Base-by-base conservation (phyloP, 345 rosid species). In the Luvunga scandens region DNA sequence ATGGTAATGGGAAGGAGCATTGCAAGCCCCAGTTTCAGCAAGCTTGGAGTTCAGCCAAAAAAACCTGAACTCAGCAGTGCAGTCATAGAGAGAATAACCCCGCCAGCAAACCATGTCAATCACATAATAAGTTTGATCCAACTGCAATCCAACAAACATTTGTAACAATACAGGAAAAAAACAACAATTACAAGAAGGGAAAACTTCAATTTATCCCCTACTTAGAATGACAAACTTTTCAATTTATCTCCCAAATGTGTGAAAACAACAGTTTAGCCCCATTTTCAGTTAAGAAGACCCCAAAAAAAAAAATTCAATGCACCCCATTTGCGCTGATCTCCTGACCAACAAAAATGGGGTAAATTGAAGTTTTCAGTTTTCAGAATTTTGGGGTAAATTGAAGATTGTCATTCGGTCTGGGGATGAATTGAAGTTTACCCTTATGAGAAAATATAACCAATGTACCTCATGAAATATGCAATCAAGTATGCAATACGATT, bases 51-150 rank as follows among this genome's bases (percentile, higher is more conserved):
- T 86, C 88, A 89, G 82, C 99, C 97, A 96, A 86, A 87, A 96
- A 84, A 94, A 94, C 53, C 99, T 87, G 80, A 92, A 96, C 88
- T 96, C 99, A 27, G 97, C 90, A 7, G 94, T 87, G 81, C 98
- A 96, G 72, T 94, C 97, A 75, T 90, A 96, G 21, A 90, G 91
- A 66, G 98, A 90, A 87, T 90, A 92, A 76, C 97, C 97, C 4
- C 95, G 77, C 97, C 98, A 96, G 81, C 99, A 96, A 72, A 92
- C 88, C 91, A 94, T 87, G 83, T 96, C 99, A 71, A 92, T 91
- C 81, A 91, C 98, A 67, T 94, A 94, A 76, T 96, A 96, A 14
- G 97, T 94, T 82, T 94, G 97, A 84, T 96, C 97, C 48, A 38
- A 28, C 99, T 93, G 86, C 87, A 80, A 59, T 45, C 65, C 63